Evolutionary conservation across 495 filamentous ascomycete genomes (phyloP), one percentile per base, ranked within the genome.

Genomic region (Xylaria palmicola): DNA sequence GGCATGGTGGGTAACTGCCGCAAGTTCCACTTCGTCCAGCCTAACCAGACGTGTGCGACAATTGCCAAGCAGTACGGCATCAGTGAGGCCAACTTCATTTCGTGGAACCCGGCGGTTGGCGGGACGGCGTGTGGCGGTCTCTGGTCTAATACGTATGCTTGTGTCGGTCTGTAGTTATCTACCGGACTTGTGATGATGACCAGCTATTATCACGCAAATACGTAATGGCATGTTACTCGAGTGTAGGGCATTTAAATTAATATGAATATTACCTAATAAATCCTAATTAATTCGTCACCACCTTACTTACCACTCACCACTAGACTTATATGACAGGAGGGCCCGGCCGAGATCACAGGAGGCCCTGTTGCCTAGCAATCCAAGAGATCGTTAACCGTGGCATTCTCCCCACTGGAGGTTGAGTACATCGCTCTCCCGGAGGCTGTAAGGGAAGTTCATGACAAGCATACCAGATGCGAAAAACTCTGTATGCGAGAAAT

Each of bases 1-100:
- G 71, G 70, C 47, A 75, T 76, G 41, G 67, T 69, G 20, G 52
- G 27, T 56, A 74, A 74, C 66, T 84, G 81, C 68, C 63, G 74
- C 54, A 62, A 68, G 29, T 81, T 75, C 64, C 69, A 77, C 65
- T 63, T 70, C 24, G 75, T 81, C 9, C 24, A 56, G 17, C 22
- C 34, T n/a, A n/a, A n/a, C n/a, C n/a, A 45, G 41, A 45, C 17
- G 1, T 45, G 41, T n/a, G n/a, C 41, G 8, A 45, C 41, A 2
- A 45, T 45, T n/a, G 41, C 41, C 17, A 20, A 2, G 8, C 5
- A 3, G 22, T 45, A 45, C 41, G 3, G 10, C 2, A 45, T 45
- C 17, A 45, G 15, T 3, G 41, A 19, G 8, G 41, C 41, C n/a
- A 19, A 45, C 17, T 13, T 45, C 41, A 26, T 45, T 1, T 13